Conservation (phyloP, 495 filamentous ascomycete species). For the Massariosphaeria phaeospora region DNA sequence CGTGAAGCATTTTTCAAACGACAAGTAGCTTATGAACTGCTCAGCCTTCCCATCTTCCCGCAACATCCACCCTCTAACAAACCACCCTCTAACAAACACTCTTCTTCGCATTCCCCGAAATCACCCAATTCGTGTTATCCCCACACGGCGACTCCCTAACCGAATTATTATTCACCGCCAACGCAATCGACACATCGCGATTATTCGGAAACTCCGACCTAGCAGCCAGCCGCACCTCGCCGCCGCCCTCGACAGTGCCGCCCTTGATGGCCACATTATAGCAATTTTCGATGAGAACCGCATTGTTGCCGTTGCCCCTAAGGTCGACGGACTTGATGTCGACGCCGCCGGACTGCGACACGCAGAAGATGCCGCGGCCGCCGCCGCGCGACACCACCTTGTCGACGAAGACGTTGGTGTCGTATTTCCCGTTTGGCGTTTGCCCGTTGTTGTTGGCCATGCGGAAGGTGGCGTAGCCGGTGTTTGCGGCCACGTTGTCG, state of each 20-base stretch:
- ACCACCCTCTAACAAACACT: constrained; percentile 39
- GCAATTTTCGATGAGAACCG: constrained; percentile 49
- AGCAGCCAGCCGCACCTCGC: constrained; percentile 45
- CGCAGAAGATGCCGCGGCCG: constrained; percentile 47
- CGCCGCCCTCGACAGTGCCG: constrained; percentile 45
- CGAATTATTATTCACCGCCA: constrained; percentile 41
- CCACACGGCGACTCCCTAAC: constrained; percentile 46
- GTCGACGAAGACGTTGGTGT: constrained; percentile 44
- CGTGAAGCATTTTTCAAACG: no score
- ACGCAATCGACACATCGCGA: constrained; percentile 42
- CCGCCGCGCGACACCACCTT: constrained; percentile 46
- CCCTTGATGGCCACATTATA: constrained; percentile 44
- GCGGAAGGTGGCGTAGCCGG: constrained; percentile 46
- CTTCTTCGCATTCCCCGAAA: constrained; percentile 40
- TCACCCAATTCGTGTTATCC: constrained; percentile 42
- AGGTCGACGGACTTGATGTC: constrained; percentile 42
- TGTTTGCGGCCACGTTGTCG: constrained; percentile 44
- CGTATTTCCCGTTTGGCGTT: constrained; percentile 41
- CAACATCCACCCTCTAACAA: no score
- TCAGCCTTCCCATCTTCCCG: no score
- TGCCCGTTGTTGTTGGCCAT: constrained; percentile 47
- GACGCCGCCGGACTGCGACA: constrained; percentile 45
- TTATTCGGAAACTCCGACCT: constrained; percentile 45
- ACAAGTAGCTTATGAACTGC: no score
- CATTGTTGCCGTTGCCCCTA: constrained; percentile 46